phyloP scores from a whole-genome alignment of 2,329 filamentous ascomycete genomes.

The Blastomyces silverae region DNA sequence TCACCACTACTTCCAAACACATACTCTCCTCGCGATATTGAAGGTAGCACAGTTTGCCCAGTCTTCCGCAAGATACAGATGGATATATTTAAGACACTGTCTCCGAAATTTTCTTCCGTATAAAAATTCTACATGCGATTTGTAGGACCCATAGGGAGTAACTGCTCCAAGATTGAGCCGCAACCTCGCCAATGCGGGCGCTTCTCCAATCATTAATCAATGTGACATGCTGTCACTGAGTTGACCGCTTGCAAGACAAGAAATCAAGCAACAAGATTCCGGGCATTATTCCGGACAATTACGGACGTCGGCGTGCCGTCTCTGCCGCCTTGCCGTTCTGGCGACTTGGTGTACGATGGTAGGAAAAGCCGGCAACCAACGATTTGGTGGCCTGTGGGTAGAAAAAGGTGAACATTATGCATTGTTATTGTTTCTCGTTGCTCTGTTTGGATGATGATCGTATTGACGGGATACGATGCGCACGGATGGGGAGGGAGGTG shows the following conservation, averaged over 20 bases:
- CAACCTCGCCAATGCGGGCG: background rate
- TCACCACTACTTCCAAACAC: background rate
- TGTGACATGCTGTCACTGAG: background rate
- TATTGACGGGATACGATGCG: background rate
- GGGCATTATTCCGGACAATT: background rate
- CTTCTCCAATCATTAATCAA: background rate
- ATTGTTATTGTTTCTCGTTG: background rate
- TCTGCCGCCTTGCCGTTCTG: background rate
- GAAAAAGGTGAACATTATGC: background rate
- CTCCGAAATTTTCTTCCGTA: background rate
- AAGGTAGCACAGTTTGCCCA: background rate
- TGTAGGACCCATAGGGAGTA: background rate
- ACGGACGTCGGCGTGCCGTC: background rate
- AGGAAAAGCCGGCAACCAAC: background rate
- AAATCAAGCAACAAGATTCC: constrained; percentile 1
- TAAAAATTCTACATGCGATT: background rate
- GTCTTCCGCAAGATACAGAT: background rate
- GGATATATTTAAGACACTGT: background rate
- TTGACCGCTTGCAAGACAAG: background rate
- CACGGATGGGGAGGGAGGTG: background rate
- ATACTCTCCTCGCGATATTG: background rate
- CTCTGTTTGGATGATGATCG: background rate
- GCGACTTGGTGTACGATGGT: background rate
- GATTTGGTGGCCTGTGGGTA: background rate
- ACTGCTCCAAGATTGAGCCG: background rate